Conservation (phyloP, 2,329 filamentous ascomycete species). For the Aaosphaeria arxii region DNA sequence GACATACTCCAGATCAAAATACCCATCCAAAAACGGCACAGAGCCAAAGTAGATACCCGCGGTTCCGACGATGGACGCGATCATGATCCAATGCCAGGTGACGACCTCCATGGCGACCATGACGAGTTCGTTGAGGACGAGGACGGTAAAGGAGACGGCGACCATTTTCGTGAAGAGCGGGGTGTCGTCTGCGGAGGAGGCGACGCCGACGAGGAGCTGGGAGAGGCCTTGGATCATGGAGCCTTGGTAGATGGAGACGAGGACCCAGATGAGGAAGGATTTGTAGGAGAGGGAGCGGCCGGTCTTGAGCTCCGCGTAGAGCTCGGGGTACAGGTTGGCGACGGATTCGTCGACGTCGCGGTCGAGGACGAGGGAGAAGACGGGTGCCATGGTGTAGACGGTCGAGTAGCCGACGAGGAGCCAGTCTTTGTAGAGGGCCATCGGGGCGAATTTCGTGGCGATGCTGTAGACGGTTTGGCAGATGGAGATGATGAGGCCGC, state of each 20-base stretch:
- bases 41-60: constrained; percentile 75
- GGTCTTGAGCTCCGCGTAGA: constrained; percentile 95
- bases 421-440: constrained; percentile 92
- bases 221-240: constrained; percentile 92
- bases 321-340: constrained; percentile 91
- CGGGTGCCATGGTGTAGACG: constrained; percentile 88
- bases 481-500: constrained; percentile 89
- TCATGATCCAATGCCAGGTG: constrained; percentile 95
- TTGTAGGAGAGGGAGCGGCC: constrained; percentile 85
- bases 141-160: constrained; percentile 83
- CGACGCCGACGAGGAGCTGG: constrained; percentile 77
- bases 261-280: constrained; percentile 95
- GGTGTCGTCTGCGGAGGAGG: constrained; percentile 5
- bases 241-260: constrained; percentile 93
- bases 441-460: constrained; percentile 85
- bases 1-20: constrained; percentile 82
- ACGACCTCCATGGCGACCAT: constrained; percentile 98
- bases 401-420: constrained; percentile 95
- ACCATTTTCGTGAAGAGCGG: constrained; percentile 63
- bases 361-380: constrained; percentile 91
- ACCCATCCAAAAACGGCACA: constrained; percentile 82
- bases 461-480: constrained; percentile 98
- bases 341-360: constrained; percentile 92
- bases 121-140: constrained; percentile 89
- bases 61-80: constrained; percentile 78